Percentiles rank a stretch among this genome's conserved stretches.
phyloP scores from a whole-genome alignment of 805 yeast genomes.

The Zygoascus tannicola region DNA sequence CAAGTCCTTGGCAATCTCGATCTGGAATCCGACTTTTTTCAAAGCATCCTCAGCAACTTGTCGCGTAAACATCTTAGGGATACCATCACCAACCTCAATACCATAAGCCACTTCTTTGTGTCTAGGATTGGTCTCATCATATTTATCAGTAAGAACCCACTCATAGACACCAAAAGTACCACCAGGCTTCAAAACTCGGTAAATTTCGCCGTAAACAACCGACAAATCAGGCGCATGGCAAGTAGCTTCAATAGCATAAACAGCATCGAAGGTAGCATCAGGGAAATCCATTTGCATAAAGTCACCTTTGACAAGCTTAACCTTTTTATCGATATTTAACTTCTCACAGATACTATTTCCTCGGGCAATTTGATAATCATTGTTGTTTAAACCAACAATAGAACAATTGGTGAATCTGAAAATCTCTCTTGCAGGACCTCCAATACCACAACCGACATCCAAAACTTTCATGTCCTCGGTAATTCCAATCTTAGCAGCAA shows the following conservation, averaged over 20 bases:
- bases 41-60: slow-evolving; percentile 85
- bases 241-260: slow-evolving; percentile 97
- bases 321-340: slow-evolving; percentile 57
- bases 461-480: slow-evolving; percentile 74
- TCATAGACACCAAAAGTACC: slow-evolving; percentile 97
- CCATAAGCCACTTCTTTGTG: slow-evolving; percentile 95
- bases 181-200: slow-evolving; percentile 93
- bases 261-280: slow-evolving; percentile 86
- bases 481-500: slow-evolving; percentile 80
- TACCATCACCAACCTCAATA: slow-evolving; percentile 97
- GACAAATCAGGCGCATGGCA: slow-evolving; percentile 95
- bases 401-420: slow-evolving; percentile 80
- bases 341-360: slow-evolving; percentile 72
- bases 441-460: slow-evolving; percentile 99
- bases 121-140: slow-evolving; percentile 76
- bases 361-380: slow-evolving; percentile 89
- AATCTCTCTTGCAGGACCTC: slow-evolving; percentile 98
- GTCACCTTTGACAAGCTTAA: slow-evolving; percentile 89
- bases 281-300: slow-evolving; percentile 98
- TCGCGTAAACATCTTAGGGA: slow-evolving; percentile 87
- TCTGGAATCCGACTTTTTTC: slow-evolving; percentile 75
- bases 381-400: slow-evolving; percentile 88
- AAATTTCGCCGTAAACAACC: slow-evolving; percentile 92
- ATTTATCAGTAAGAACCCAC: slow-evolving; percentile 96
- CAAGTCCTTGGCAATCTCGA: slow-evolving; percentile 66